Base-by-base conservation (phyloP, 352 stramenopile genomes). In the Phytophthora tubulina region DNA sequence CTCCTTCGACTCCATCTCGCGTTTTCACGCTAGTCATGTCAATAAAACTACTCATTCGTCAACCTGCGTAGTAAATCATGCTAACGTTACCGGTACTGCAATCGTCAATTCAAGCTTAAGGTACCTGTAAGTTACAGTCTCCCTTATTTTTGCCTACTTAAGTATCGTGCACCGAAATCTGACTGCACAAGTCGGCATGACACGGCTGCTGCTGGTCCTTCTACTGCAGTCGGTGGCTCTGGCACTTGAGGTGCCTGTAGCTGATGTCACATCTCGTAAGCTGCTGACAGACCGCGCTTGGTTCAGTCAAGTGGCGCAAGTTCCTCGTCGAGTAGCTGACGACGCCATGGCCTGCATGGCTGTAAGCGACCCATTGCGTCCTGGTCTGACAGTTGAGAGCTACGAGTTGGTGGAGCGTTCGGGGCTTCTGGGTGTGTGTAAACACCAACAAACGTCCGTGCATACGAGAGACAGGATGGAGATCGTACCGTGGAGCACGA, bases 371-470 rank as follows among this genome's bases (percentile, higher is more conserved):
- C 53, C 56, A 48, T 62, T 87, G 17, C 67, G 33, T 39, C 76
- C 81, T 8, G 86, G 86, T 5, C 42, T 75, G 36, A 68, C 65
- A 8, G 73, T 94, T n/a, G 64, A 84, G 49, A 85, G 86, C 42
- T 94, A 94, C 61, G 85, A 94, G 60, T 59, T 94, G 30, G 76
- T 93, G 38, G 87, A 94, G 70, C 84, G 82, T 27, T 82, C 85
- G 31, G 84, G 73, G 17, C 63, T 92, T 21, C 54, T 94, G 27
- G 87, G 87, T 3, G 78, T 92, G 32, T 94, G 85, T 44, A 84
- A 89, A 36, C 76, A 91, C 42, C 67, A 76, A 27, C 60, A 72
- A 17, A 65, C 59, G 32, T 49, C 72, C n/a, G 62, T 75, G 65
- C 60, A 70, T 50, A 56, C 60, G 3, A 35, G 51, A 27, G 54